A percentile compares a stretch with the other conserved stretches of the same genome.
These are phyloP conservation scores for Microdochium trichocladiopsis DNA, from an alignment of 2,329 filamentous ascomycete species.

Conservation along the genomic window DNA sequence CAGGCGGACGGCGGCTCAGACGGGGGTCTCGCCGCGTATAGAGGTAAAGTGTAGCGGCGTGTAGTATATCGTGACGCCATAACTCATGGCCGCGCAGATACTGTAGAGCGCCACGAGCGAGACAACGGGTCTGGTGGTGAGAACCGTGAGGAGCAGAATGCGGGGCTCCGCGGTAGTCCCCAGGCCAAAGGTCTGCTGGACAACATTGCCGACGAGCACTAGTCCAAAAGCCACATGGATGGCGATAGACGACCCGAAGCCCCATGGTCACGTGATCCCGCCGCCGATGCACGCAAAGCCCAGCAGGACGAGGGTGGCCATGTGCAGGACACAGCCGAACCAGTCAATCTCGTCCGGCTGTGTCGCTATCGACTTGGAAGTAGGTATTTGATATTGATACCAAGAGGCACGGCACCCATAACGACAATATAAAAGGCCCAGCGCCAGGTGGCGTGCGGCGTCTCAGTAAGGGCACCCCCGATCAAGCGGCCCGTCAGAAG, in stretches of 20 bases:
- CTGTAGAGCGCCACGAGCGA: constrained; percentile 35
- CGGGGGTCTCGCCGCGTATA: constrained; percentile 27
- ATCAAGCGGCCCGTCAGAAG: constrained; percentile 16
- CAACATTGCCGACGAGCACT: constrained; percentile 31
- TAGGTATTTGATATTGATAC: constrained; percentile 27
- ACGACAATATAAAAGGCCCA: constrained; percentile 48
- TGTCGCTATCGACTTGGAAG: constrained; percentile 5
- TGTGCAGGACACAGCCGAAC: constrained; percentile 20
- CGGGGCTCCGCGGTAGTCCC: constrained; percentile 34
- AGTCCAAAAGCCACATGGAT: constrained; percentile 40
- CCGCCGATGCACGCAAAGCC: constrained; percentile 42
- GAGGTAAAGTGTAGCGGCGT: constrained; percentile 47
- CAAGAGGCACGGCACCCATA: constrained; percentile 28
- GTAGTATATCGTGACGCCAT: constrained; percentile 39
- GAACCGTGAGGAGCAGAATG: constrained; percentile 33
- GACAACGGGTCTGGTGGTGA: constrained; percentile 28
- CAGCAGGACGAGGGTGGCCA: constrained; percentile 26
- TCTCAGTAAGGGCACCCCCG: constrained; percentile 24
- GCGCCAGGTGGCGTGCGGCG: constrained; percentile 29
- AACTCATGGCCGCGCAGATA: constrained; percentile 22
- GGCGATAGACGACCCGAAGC: constrained; percentile 31
- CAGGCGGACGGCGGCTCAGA: constrained; percentile 30
- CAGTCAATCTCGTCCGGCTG: constrained; percentile 20
- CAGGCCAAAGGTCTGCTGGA: constrained; percentile 38
- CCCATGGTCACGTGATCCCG: constrained; percentile 42